A percentile compares a stretch with the other conserved stretches of the same genome.
Evolutionary conservation across 1,139 yeast genomes (phyloP).

Genomic region (Suhomyces kunorum): DNA sequence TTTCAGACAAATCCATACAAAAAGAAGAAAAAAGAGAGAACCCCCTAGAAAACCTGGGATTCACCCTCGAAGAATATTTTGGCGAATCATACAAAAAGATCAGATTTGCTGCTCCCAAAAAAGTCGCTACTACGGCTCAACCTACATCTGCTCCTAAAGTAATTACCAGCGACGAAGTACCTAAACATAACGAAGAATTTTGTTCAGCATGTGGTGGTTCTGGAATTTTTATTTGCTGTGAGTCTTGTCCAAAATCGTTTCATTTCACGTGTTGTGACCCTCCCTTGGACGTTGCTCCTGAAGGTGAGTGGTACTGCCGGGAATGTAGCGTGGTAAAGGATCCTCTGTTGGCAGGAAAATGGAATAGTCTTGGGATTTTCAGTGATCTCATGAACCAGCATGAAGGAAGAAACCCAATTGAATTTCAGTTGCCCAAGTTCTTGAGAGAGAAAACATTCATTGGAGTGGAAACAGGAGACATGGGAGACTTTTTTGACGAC

Average conservation of each 20-base stretch:
- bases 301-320: slow-evolving; percentile 86
- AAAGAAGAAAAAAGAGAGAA: not conserved
- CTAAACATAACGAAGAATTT: slow-evolving; percentile 74
- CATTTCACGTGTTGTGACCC: slow-evolving; percentile 92
- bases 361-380: slow-evolving; percentile 56
- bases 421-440: slow-evolving; percentile 67
- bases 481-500: slow-evolving; percentile 71
- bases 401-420: slow-evolving; percentile 66
- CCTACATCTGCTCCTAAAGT: slow-evolving; percentile 11
- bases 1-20: not conserved
- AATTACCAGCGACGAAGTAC: slow-evolving; percentile 24
- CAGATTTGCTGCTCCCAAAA: slow-evolving; percentile 46
- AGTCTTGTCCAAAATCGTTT: slow-evolving; percentile 86
- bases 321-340: slow-evolving; percentile 53
- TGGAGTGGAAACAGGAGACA: slow-evolving; percentile 65
- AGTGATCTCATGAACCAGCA: slow-evolving; percentile 61
- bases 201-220: slow-evolving; percentile 87
- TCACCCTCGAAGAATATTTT: slow-evolving; percentile 7
- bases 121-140: slow-evolving; percentile 35
- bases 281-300: slow-evolving; percentile 81
- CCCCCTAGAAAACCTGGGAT: not conserved
- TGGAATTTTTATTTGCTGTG: slow-evolving; percentile 91
- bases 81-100: slow-evolving; percentile 28
- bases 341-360: slow-evolving; percentile 31
- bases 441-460: slow-evolving; percentile 70